Conservation (phyloP, 2,329 filamentous ascomycete species). For the Penicillium sp. region DNA sequence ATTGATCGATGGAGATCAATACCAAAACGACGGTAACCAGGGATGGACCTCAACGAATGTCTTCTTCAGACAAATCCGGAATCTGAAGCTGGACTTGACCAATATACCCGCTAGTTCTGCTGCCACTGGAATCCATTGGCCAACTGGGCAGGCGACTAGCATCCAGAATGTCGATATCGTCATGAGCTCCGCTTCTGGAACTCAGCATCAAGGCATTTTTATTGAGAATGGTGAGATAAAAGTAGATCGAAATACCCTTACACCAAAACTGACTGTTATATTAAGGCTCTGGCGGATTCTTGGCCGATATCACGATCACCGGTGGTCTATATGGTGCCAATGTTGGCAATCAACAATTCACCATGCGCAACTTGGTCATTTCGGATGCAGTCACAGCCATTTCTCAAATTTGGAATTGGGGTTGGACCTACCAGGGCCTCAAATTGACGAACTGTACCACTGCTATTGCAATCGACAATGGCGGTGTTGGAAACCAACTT, state of each 20-base stretch:
- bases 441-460: slow-evolving; percentile 57
- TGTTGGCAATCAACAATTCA: slow-evolving; percentile 69
- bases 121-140: slow-evolving; percentile 56
- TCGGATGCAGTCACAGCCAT: slow-evolving; percentile 58
- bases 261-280: slow-evolving; percentile 2
- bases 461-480: slow-evolving; percentile 56
- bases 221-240: slow-evolving; percentile 57
- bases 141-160: slow-evolving; percentile 60
- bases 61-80: slow-evolving; percentile 68
- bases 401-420: slow-evolving; percentile 64
- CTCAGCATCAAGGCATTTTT: slow-evolving; percentile 62
- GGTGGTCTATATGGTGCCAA: slow-evolving; percentile 65
- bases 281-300: slow-evolving; percentile 60
- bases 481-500: slow-evolving; percentile 46
- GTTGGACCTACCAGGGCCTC: slow-evolving; percentile 59
- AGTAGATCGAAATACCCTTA: not conserved
- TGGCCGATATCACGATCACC: slow-evolving; percentile 63
- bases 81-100: slow-evolving; percentile 65
- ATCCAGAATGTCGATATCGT: slow-evolving; percentile 66
- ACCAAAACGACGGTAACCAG: slow-evolving; percentile 47
- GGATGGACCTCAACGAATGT: slow-evolving; percentile 58
- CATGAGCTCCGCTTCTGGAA: slow-evolving; percentile 53
- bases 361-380: slow-evolving; percentile 61
- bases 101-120: slow-evolving; percentile 34
- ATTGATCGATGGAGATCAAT: slow-evolving; percentile 62